phyloP scores from a whole-genome alignment of 805 yeast genomes.

The Candida broadrunensis region DNA sequence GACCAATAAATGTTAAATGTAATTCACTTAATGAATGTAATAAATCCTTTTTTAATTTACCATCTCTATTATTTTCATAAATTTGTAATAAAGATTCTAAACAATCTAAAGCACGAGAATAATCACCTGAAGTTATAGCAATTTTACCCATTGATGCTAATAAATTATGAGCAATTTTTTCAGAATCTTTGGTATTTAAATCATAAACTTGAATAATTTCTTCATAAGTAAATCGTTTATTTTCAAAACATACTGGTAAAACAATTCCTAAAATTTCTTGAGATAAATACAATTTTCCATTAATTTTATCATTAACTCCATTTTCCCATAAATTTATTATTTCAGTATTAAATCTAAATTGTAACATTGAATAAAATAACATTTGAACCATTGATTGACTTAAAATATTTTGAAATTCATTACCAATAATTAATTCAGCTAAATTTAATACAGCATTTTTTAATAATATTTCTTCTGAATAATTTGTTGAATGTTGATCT shows the following conservation, averaged over 20 bases:
- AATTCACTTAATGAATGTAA: constrained; percentile 63
- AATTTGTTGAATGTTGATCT: constrained; percentile 27
- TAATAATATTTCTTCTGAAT: constrained; percentile 26
- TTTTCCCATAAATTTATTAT: constrained; percentile 70
- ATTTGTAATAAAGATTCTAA: constrained; percentile 59
- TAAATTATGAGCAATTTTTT: constrained; percentile 43
- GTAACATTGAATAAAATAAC: constrained; percentile 38
- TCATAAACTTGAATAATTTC: constrained; percentile 59
- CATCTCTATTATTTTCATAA: constrained; percentile 29
- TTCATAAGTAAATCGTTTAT: constrained; percentile 56
- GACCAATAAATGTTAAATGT: constrained; percentile 76
- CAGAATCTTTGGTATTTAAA: constrained; percentile 29
- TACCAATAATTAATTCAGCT: constrained; percentile 24
- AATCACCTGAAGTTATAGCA: constrained; percentile 62
- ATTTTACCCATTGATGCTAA: constrained; percentile 73
- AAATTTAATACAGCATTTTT: constrained; percentile 31
- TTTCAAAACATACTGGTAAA: constrained; percentile 62
- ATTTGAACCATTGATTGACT: constrained; percentile 19
- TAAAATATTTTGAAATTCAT: constrained; percentile 25
- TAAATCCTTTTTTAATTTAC: constrained; percentile 19
- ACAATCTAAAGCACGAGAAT: constrained; percentile 60
- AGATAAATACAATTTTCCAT: constrained; percentile 48
- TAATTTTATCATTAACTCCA: constrained; percentile 45
- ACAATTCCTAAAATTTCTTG: constrained; percentile 68
- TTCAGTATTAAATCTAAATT: constrained; percentile 58